Percentiles rank a stretch among this genome's conserved stretches.
Conservation (phyloP, 371 early-diverging fungal genomes). For the Lichtheimia ornata region DNA sequence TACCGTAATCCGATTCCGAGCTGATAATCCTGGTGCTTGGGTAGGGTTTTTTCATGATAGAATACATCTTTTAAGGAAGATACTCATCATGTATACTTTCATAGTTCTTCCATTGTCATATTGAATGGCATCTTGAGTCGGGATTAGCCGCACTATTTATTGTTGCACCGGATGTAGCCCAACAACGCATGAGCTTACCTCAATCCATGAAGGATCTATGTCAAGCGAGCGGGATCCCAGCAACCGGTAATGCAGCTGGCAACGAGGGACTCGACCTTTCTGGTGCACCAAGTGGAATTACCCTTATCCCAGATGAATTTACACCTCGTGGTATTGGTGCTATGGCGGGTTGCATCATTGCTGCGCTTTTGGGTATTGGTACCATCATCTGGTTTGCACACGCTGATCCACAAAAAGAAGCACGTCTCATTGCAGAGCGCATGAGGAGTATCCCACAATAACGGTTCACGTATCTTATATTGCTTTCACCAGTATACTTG, state of each 20-base stretch:
- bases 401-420: conserved; percentile 31
- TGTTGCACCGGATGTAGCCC: conserved; percentile 69
- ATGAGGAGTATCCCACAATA: background rate
- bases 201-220: conserved; percentile 26
- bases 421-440: conserved; percentile 24
- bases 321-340: conserved; percentile 69
- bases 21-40: conserved; percentile 82
- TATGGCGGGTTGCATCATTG: conserved; percentile 64
- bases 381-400: conserved; percentile 46
- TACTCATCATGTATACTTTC: background rate
- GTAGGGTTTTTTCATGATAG: background rate
- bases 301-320: conserved; percentile 53
- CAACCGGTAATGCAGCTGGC: conserved; percentile 73
- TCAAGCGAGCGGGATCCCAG: conserved; percentile 47
- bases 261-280: conserved; percentile 60
- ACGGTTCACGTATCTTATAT: no score
- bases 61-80: no score
- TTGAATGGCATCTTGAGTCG: conserved; percentile 74
- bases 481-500: no score
- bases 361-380: conserved; percentile 62
- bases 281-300: conserved; percentile 56
- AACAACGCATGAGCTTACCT: conserved; percentile 37
- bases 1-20: conserved; percentile 67
- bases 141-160: conserved; percentile 64
- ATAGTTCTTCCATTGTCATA: conserved; percentile 71